Evolutionary conservation across 176 grass and related monocot species (phyloP), one percentile per base, ranked within the genome.

Genomic region (Lolium perenne): DNA sequence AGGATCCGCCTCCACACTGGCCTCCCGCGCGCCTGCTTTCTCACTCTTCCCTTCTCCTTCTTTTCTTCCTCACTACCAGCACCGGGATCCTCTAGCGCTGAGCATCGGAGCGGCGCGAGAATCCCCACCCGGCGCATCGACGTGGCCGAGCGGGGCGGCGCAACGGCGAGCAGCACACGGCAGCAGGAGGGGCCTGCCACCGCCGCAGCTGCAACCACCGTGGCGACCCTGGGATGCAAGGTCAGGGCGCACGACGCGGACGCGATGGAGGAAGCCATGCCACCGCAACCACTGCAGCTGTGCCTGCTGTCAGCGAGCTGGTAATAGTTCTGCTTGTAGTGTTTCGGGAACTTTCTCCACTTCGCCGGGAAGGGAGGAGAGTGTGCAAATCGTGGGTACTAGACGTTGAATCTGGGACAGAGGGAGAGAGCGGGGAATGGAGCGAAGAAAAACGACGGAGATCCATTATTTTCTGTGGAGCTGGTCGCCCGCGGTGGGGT

Each of bases 1-100:
- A 95, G 82, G 88, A 98, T 98, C 65, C 93, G 89, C 78, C 87
- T 89, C 93, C 93, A 98, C 63, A 95, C 43, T 17, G 88, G 93
- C 54, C 91, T 81, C 8, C 86, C 51, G 48, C 84, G 17, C 2
- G 51, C 26, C 47, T 62, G 57, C 80, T 86, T 80, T 16, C 41
- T 57, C 87, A 69, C 25, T 29, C 14, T 51, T 57, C 38, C 82
- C 80, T 35, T 81, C 85, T 56, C 56, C 46, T 23, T 58, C 25
- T 11, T 17, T 17, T 22, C 32, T 12, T 40, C 80, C 4, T 68
- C 80, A 0, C 13, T 80, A 58, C 65, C 8, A 12, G 9, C 18
- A 22, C 55, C 35, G 20, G 84, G 48, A 23, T 62, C 80, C 38
- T 50, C 76, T 18, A 80, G 50, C 23, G 59, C 75, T n/a, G 81